Percentiles rank a stretch among this genome's conserved stretches.
phyloP scores from a whole-genome alignment of 768 basidiomycete species.

The Myochromella boudieri region DNA sequence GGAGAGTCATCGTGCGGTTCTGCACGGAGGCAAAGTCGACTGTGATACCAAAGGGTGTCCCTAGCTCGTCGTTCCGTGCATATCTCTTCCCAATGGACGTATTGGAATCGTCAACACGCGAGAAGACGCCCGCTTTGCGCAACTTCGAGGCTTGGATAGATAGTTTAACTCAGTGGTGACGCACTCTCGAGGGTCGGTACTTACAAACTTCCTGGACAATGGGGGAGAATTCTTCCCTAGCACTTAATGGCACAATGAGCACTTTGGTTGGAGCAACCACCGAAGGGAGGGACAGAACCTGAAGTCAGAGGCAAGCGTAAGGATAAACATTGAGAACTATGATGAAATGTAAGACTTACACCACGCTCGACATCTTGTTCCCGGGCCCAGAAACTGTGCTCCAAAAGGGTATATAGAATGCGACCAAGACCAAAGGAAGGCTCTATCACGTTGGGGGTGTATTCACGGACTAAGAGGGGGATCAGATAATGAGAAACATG shows the following conservation, averaged over 20 bases:
- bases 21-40: slow-evolving; percentile 92
- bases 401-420: slow-evolving; percentile 89
- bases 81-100: slow-evolving; percentile 96
- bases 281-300: slow-evolving; percentile 91
- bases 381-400: slow-evolving; percentile 95
- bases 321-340: background rate
- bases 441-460: slow-evolving; percentile 96
- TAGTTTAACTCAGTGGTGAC: slow-evolving; percentile 6
- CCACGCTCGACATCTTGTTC: slow-evolving; percentile 90
- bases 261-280: slow-evolving; percentile 95
- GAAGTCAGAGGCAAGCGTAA: too few species aligned
- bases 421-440: slow-evolving; percentile 98
- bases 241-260: slow-evolving; percentile 91
- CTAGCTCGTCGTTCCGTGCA: slow-evolving; percentile 96
- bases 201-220: slow-evolving; percentile 87
- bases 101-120: slow-evolving; percentile 94
- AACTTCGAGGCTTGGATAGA: slow-evolving; percentile 69
- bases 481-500: background rate
- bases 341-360: slow-evolving; percentile 45
- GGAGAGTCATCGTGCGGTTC: slow-evolving; percentile 91
- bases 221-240: slow-evolving; percentile 80
- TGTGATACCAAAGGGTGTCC: slow-evolving; percentile 95
- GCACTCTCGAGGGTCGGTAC: slow-evolving; percentile 32
- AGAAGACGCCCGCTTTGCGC: slow-evolving; percentile 85
- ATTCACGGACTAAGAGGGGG: slow-evolving; percentile 75